Base-by-base conservation (phyloP, 306 rosid genomes). In the Medicago ruthenica region DNA sequence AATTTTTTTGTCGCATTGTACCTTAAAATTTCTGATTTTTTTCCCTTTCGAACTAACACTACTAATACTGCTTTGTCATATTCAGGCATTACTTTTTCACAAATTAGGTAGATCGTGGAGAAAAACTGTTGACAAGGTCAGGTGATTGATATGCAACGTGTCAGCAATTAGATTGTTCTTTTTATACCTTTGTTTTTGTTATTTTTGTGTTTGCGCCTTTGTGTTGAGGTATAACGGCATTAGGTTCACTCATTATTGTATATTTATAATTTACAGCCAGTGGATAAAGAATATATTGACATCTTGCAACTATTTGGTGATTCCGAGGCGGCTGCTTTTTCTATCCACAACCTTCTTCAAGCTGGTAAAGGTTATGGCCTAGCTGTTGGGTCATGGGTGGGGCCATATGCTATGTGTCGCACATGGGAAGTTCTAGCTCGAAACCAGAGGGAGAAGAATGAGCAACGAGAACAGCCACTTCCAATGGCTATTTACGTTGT, bases 341-440 rank as follows among this genome's bases (percentile, higher is more conserved):
- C 99, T 16, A 86, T 95, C 59, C 99, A 92, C 86, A 95, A 90
- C 80, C 93, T 95, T 81, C 95, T 95, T 75, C 84, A 85, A 70
- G 96, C 97, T 50, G 99, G 99, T 59, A 90, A 82, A 79, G 86
- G 87, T 83, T 95, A 95, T 81, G 89, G 84, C 76, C 93, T 95
- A 20, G 91, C 97, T 67, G 93, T 90, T 69, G 99, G 99, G 60
- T 95, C 97, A 58, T 95, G 99, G 99, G 91, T 95, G 73, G 99
- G 99, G 16, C 99, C 99, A 17, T 95, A 95, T 92, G 99, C 99
- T 47, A 89, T 95, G 96, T 95, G 99, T 79, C 96, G 96, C 63
- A 76, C 99, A 16, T 95, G 93, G 99, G 99, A 90, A 83, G 87
- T 92, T 82, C 88, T 95, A 58, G 88, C 87, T 60, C 88, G 90